These are phyloP conservation scores for Neobulgaria alba DNA, from an alignment of 2,329 filamentous ascomycete genomes.

Conservation along the genomic window DNA sequence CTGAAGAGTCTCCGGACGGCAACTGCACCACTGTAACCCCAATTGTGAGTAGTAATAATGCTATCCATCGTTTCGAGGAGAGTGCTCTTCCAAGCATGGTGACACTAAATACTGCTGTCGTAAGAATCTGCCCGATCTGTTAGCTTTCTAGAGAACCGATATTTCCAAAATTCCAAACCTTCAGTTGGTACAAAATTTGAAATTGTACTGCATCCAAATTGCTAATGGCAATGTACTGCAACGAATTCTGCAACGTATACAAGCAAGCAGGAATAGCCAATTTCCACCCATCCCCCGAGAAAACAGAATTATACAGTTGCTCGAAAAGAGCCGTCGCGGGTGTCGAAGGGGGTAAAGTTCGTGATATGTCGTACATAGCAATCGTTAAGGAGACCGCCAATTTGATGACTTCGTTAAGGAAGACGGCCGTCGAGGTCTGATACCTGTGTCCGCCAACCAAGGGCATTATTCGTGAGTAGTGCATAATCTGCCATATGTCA, in stretches of 20 bases:
- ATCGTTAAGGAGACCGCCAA: conserved; percentile 78
- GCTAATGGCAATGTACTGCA: conserved; percentile 85
- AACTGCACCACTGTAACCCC: conserved; percentile 83
- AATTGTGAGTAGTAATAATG: conserved; percentile 67
- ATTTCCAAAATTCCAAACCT: too few relatives aligned
- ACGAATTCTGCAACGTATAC: conserved; percentile 86
- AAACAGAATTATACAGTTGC: conserved; percentile 71
- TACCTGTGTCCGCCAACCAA: conserved; percentile 75
- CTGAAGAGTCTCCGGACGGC: conserved; percentile 48
- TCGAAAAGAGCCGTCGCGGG: conserved; percentile 73
- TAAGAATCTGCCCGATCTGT: conserved; percentile 74
- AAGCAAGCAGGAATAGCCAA: conserved; percentile 79
- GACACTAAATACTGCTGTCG: conserved; percentile 81
- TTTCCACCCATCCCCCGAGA: conserved; percentile 90
- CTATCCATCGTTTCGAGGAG: conserved; percentile 67
- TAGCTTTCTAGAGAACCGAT: too few relatives aligned
- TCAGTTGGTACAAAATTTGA: conserved; percentile 87
- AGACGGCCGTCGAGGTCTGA: conserved; percentile 86
- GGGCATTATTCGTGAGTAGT: conserved; percentile 95
- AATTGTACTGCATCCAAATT: conserved; percentile 91
- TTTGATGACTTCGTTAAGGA: conserved; percentile 89
- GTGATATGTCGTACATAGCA: conserved; percentile 78
- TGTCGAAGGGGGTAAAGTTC: conserved; percentile 66
- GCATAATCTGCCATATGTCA: conserved; percentile 58
- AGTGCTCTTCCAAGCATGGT: conserved; percentile 64